Evolutionary conservation across 805 yeast species (phyloP), one percentile per base, ranked within the genome.

Genomic region (Cyberlindnera sargentensis): DNA sequence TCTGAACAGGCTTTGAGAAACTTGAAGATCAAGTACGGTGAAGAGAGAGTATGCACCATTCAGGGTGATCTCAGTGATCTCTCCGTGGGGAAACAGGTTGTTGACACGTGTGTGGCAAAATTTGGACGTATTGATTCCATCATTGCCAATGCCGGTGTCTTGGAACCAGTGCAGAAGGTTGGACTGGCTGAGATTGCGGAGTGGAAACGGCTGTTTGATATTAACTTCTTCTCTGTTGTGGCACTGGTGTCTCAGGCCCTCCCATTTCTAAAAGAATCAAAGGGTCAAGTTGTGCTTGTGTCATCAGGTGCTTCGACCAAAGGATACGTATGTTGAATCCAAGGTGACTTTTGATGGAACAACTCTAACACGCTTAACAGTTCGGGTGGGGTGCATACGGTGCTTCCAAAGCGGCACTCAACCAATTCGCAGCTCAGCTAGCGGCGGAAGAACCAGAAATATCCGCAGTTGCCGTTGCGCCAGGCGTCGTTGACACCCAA

Each of bases 361-460:
- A 31, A 15, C 20, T 24, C 25, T 54, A 23, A 54, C 36, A n/a
- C 20, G 20, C 11, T 67, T 68, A 9, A 20, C 31, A 38, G 41
- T 53, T 70, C 48, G 93, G 88, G 1, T 91, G 97, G 97, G 83
- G 84, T 15, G 95, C 96, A 5, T 91, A 91, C 56, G 95, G 96
- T 1, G 68, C 90, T 4, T 81, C 96, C 6, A 91, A 91, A 62
- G 96, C 97, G 0, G 96, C 97, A 0, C 59, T 91, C 40, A 89
- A 91, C 61, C 89, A 82, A 54, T 73, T 88, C 41, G 80, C 86
- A 6, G 57, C 66, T 38, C 77, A 85, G 10, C 60, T 91, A 11
- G 82, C 86, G 1, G 68, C 65, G 5, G 96, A 89, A 55, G 89
- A 84, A 58, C 66, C 71, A 1, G 70, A 66, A 0, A 64, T 88